phyloP scores from a whole-genome alignment of 768 basidiomycete genomes.

The Daedaleopsis nitida region DNA sequence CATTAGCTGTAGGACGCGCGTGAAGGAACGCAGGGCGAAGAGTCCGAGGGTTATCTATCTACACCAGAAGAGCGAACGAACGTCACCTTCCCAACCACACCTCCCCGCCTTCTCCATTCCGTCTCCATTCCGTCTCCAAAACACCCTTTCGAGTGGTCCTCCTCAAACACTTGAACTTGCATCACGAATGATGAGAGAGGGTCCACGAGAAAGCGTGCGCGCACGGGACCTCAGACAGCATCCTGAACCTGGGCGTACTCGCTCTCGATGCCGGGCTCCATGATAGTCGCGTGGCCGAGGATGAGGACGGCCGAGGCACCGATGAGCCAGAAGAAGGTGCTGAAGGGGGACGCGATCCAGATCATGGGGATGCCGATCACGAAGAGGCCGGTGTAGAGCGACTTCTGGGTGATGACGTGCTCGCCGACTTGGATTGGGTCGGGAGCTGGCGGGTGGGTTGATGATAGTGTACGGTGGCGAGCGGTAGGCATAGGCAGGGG shows the following conservation, averaged over 20 bases:
- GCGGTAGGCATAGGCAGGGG: background rate
- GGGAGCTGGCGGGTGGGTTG: constrained; percentile 50
- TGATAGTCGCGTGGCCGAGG: constrained; percentile 80
- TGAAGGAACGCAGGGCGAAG: background rate
- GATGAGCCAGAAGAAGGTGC: constrained; percentile 93
- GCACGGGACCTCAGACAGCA: constrained; percentile 43
- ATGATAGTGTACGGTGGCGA: background rate
- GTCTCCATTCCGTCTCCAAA: no score
- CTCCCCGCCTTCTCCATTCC: background rate
- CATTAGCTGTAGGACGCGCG: background rate
- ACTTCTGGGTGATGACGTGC: constrained; percentile 84
- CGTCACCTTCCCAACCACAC: background rate
- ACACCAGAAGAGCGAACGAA: background rate
- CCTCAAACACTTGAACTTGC: no score
- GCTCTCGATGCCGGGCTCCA: constrained; percentile 95
- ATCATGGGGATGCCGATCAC: constrained; percentile 90
- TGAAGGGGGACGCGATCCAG: constrained; percentile 72
- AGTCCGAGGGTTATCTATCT: constrained; percentile 4
- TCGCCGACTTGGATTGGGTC: constrained; percentile 86
- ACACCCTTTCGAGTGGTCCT: no score
- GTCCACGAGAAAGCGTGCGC: no score
- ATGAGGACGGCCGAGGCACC: constrained; percentile 86
- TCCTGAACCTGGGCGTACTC: constrained; percentile 86
- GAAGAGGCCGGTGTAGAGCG: constrained; percentile 86
- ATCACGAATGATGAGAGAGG: no score